Conservation (phyloP, 2,329 filamentous ascomycete species). For the Penicillium capsulatum region DNA sequence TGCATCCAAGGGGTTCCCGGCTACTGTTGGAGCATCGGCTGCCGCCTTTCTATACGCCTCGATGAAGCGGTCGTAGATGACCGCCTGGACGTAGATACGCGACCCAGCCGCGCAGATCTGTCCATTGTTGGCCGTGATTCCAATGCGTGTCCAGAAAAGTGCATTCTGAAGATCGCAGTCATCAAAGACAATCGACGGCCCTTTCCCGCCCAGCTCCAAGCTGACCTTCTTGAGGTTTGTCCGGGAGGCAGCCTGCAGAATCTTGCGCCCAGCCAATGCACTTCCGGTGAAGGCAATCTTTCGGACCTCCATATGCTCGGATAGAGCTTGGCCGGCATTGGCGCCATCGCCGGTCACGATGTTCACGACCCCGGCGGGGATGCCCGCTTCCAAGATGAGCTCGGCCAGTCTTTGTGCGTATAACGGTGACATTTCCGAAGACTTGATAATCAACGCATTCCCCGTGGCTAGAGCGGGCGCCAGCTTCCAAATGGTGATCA, state of each 20-base stretch:
- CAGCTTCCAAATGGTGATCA: background rate
- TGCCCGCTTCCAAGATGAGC: background rate
- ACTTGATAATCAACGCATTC: background rate
- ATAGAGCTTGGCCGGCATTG: constrained; percentile 49
- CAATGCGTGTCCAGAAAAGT: constrained; percentile 41
- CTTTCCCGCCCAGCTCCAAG: constrained; percentile 50
- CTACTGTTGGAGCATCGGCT: too few species aligned
- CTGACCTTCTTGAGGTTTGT: constrained; percentile 53
- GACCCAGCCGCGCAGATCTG: constrained; percentile 65
- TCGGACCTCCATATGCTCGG: constrained; percentile 59
- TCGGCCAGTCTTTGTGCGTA: background rate
- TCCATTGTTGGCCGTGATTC: constrained; percentile 58
- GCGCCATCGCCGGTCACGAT: background rate
- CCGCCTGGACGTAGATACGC: constrained; percentile 59
- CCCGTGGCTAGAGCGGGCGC: background rate
- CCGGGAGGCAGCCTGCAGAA: constrained; percentile 57
- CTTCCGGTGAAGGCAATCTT: constrained; percentile 61
- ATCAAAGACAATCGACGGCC: constrained; percentile 41
- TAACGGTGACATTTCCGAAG: background rate
- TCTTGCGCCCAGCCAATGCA: constrained; percentile 55
- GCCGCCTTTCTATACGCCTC: too few species aligned
- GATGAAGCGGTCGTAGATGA: constrained; percentile 35
- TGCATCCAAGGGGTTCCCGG: constrained; percentile 55
- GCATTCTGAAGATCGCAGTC: constrained; percentile 47
- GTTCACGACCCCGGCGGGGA: background rate